phyloP scores from a whole-genome alignment of 768 basidiomycete genomes.

The Kwoniella pini region DNA sequence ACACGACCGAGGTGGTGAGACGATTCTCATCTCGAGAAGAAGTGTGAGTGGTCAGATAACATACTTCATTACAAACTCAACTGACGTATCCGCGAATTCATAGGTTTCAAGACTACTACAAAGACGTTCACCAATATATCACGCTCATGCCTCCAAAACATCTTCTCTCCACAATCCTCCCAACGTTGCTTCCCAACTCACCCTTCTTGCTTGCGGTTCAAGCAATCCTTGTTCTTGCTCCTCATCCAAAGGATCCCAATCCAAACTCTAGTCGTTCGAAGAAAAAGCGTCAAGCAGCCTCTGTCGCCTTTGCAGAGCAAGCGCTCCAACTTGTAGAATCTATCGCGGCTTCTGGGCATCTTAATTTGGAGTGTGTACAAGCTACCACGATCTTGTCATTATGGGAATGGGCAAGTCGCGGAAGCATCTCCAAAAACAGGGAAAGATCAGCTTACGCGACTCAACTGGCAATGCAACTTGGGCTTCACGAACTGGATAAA shows the following conservation, averaged over 20 bases:
- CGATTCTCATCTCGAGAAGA: constrained; percentile 32
- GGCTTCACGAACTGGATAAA: constrained; percentile 48
- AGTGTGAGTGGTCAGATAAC: constrained; percentile 42
- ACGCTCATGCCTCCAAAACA: constrained; percentile 48
- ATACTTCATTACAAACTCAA: no score
- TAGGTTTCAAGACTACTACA: constrained; percentile 47
- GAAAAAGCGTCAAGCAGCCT: constrained; percentile 34
- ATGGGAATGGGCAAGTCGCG: constrained; percentile 50
- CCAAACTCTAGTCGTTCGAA: constrained; percentile 45
- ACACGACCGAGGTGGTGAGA: constrained; percentile 39
- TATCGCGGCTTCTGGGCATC: constrained; percentile 16
- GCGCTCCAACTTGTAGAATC: constrained; percentile 34
- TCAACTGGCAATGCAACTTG: constrained; percentile 49
- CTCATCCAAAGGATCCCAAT: constrained; percentile 42
- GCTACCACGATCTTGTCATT: constrained; percentile 46
- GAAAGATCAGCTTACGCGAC: constrained; percentile 37
- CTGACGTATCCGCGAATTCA: not conserved
- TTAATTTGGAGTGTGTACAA: constrained; percentile 47
- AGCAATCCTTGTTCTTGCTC: constrained; percentile 47
- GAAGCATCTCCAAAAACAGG: constrained; percentile 31
- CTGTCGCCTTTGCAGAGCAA: constrained; percentile 30
- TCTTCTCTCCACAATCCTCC: constrained; percentile 35
- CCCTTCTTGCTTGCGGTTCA: constrained; percentile 51
- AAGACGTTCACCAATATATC: constrained; percentile 53
- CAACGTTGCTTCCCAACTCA: constrained; percentile 37